A percentile compares a stretch with the other conserved stretches of the same genome.
Conservation (phyloP, 805 yeast genomes). For the Metschnikowia dekortorum region DNA sequence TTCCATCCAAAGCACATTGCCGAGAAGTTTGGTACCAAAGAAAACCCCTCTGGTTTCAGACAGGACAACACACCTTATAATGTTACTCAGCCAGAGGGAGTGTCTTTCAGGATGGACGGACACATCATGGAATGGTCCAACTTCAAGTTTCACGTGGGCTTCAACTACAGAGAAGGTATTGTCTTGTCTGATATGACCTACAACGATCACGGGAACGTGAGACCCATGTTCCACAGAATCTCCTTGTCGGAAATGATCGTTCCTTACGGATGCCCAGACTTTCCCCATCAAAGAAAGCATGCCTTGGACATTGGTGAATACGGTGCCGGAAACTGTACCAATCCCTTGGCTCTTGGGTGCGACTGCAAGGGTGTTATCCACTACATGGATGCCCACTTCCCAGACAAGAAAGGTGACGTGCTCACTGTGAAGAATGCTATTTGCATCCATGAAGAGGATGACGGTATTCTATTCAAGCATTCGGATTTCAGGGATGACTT, state of each 20-base stretch:
- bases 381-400: slow-evolving; percentile 74
- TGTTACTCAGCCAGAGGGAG: slow-evolving; percentile 79
- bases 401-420: slow-evolving; percentile 64
- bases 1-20: slow-evolving; percentile 64
- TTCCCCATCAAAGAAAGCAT: slow-evolving; percentile 80
- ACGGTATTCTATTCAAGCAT: slow-evolving; percentile 74
- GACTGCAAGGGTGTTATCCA: slow-evolving; percentile 86
- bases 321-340: slow-evolving; percentile 84
- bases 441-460: slow-evolving; percentile 85
- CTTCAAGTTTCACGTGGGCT: slow-evolving; percentile 73
- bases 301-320: slow-evolving; percentile 85
- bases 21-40: slow-evolving; percentile 51
- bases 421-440: slow-evolving; percentile 70
- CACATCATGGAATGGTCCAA: slow-evolving; percentile 73
- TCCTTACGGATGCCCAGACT: slow-evolving; percentile 76
- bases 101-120: slow-evolving; percentile 67
- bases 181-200: slow-evolving; percentile 69
- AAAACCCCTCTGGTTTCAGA: slow-evolving; percentile 50
- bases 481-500: slow-evolving; percentile 80
- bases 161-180: slow-evolving; percentile 83
- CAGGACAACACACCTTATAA: slow-evolving; percentile 61
- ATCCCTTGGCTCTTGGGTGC: slow-evolving; percentile 73
- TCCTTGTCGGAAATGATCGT: slow-evolving; percentile 81
- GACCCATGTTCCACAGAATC: slow-evolving; percentile 75
- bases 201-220: slow-evolving; percentile 69